Base-by-base conservation (phyloP, 208 protist species). In the Leishmania braziliensis region DNA sequence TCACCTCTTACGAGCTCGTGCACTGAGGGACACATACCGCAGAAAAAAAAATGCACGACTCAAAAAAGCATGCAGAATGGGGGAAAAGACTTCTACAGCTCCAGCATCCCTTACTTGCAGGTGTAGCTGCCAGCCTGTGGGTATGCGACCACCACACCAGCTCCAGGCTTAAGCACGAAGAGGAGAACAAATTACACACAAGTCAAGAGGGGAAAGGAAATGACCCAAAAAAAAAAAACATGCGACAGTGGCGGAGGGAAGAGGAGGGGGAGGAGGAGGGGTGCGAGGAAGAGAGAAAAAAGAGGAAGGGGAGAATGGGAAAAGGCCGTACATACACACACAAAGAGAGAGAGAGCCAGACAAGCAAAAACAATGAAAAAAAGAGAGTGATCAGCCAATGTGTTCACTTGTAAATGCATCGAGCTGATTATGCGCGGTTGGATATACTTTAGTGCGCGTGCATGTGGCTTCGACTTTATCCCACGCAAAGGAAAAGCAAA, bases 351-450 rank as follows among this genome's bases (percentile, higher is more conserved):
- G 10, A 48, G 36, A n/a, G 66, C 0, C 3, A 36, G 23, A 54
- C 18, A 9, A 39, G 0, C 16, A 71, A 39, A 71, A 71, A 71
- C 9, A 71, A n/a, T n/a, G 6, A 26, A 12, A 46, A 18, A 71
- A 48, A 46, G 36, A 10, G 20, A 50, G 2, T 71, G 8, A 74
- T 77, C 73, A 60, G 60, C 56, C 39, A 53, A 74, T 65, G 29
- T 68, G 72, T 60, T 62, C 63, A 82, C 77, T 82, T 76, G 77
- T 79, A 79, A 82, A 81, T 71, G 46, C 69, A 71, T 56, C 62
- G 66, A 82, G 54, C 54, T 50, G 72, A 79, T 43, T n/a, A 60
- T 5, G 68, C 63, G 23, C 26, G 51, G 56, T 23, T 36, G 66
- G 6, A 29, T 29, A 26, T 71, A 8, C 23, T 46, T 46, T 46